Evolutionary conservation across 768 basidiomycete species (phyloP).

Genomic region (Phanerodontia chrysosporium): DNA sequence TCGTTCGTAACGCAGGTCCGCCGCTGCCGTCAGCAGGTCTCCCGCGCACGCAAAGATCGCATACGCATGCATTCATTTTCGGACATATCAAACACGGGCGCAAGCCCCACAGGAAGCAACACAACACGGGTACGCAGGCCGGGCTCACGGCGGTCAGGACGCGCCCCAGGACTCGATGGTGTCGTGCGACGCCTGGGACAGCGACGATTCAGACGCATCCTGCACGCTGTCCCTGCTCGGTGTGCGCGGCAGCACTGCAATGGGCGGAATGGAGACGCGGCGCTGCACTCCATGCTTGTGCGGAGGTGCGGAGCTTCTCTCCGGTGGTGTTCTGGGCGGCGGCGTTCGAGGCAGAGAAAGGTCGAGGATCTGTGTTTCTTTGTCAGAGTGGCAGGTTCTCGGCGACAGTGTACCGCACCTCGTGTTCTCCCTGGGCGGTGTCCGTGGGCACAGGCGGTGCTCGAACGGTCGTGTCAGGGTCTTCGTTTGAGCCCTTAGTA

Average conservation of each 20-base stretch:
- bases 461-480: not conserved
- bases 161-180: constrained; percentile 7
- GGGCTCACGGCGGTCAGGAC: not conserved
- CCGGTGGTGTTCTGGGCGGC: not conserved
- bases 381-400: not conserved
- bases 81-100: too few relatives aligned
- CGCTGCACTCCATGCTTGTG: not conserved
- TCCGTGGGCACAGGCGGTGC: not conserved
- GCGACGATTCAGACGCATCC: not conserved
- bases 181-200: constrained; percentile 3
- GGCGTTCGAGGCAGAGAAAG: not conserved
- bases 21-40: too few relatives aligned
- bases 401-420: not conserved
- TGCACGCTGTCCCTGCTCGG: not conserved
- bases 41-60: too few relatives aligned
- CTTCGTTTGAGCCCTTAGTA: not conserved
- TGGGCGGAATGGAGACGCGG: not conserved
- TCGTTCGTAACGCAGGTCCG: too few relatives aligned
- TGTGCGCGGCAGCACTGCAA: not conserved
- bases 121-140: not conserved
- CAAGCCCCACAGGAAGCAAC: not conserved
- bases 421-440: not conserved
- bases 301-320: not conserved
- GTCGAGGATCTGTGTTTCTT: not conserved
- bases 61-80: too few relatives aligned